Conservation (phyloP, 805 yeast genomes). For the Ogataea degrootiae region DNA sequence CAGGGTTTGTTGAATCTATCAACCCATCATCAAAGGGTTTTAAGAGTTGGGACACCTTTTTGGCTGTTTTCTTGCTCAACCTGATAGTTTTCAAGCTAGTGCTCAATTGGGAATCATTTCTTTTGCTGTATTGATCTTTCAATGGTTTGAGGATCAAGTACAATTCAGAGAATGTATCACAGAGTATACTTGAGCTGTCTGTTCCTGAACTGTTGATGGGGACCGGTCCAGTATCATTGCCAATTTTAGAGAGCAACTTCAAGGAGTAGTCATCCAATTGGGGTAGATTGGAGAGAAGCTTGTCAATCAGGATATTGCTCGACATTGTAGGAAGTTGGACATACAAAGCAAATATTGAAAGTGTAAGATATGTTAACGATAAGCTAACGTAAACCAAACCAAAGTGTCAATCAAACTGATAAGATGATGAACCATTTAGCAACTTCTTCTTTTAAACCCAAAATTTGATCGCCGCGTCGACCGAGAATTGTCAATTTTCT, state of each 20-base stretch:
- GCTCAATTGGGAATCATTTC: not conserved
- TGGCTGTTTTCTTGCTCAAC: constrained; percentile 5
- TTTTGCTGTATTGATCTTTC: constrained; percentile 6
- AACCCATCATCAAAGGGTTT: constrained; percentile 12
- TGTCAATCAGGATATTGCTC: constrained; percentile 13
- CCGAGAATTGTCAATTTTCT: too few species aligned
- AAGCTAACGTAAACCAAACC: too few species aligned
- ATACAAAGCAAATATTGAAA: not conserved
- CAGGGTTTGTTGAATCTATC: constrained; percentile 8
- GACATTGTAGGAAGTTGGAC: constrained; percentile 5
- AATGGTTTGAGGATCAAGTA: constrained; percentile 14
- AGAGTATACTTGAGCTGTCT: constrained; percentile 4
- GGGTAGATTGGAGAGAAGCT: constrained; percentile 6
- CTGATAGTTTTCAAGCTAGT: not conserved
- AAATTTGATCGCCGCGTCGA: too few species aligned
- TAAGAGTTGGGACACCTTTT: constrained; percentile 8
- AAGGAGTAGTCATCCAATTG: constrained; percentile 12
- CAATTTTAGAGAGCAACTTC: constrained; percentile 10
- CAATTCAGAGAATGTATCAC: constrained; percentile 12
- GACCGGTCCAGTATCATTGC: not conserved
- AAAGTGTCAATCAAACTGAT: too few species aligned
- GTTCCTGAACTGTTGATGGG: not conserved
- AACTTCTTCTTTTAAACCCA: too few species aligned
- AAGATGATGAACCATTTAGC: too few species aligned
- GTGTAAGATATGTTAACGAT: too few species aligned